These are phyloP conservation scores for Coprinopsis sp. DNA, from an alignment of 768 basidiomycete species.

Conservation along the genomic window DNA sequence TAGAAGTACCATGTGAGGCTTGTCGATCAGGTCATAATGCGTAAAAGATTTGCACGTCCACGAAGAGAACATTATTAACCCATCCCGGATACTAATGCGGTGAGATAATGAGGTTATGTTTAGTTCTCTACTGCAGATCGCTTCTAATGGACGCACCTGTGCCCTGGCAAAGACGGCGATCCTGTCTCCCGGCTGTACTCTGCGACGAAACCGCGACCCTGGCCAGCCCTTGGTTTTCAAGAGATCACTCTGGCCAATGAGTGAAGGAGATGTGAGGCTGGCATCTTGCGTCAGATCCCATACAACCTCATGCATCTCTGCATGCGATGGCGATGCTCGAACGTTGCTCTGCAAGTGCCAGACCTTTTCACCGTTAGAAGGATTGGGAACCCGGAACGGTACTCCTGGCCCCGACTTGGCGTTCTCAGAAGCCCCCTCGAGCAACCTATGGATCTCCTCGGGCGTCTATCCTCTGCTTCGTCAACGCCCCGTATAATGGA, in stretches of 20 bases:
- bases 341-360: constrained; percentile 28
- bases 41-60: constrained; percentile 24
- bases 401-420: not conserved
- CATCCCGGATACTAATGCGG: constrained; percentile 25
- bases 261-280: not conserved
- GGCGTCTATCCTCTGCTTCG: not conserved
- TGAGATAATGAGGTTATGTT: not conserved
- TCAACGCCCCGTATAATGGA: constrained; percentile 20
- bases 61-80: constrained; percentile 20
- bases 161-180: constrained; percentile 26
- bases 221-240: constrained; percentile 11
- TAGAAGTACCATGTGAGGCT: not conserved
- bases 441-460: not conserved
- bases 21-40: constrained; percentile 12
- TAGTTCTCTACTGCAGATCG: too few relatives aligned
- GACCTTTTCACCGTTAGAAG: constrained; percentile 6
- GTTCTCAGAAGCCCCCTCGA: not conserved
- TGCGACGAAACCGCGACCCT: constrained; percentile 16
- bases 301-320: constrained; percentile 17
- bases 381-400: constrained; percentile 9
- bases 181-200: constrained; percentile 13
- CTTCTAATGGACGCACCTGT: constrained; percentile 22
- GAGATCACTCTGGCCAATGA: constrained; percentile 6
- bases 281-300: too few relatives aligned
- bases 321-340: constrained; percentile 17